phyloP scores from a whole-genome alignment of 2,329 filamentous ascomycete genomes.

The Trichoderma sp. region DNA sequence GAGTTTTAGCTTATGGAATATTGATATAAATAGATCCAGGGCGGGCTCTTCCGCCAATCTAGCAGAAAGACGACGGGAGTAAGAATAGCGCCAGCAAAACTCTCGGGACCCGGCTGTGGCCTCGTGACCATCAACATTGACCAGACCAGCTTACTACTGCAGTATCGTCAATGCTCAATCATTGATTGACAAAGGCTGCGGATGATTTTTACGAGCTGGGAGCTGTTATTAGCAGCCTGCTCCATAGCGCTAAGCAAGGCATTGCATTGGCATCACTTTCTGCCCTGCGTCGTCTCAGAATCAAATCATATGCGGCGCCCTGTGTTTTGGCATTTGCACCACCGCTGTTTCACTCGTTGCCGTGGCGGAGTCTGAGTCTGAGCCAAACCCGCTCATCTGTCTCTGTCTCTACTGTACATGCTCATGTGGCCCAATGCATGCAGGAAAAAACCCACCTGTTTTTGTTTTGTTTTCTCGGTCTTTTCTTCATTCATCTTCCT shows the following conservation, averaged over 20 bases:
- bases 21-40: neutral
- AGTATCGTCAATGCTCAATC: neutral
- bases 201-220: neutral
- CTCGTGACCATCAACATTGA: conserved; percentile 2
- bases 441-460: neutral
- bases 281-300: conserved; percentile 7
- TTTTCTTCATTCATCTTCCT: neutral
- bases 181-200: neutral
- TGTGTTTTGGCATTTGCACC: conserved; percentile 19
- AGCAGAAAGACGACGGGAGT: neutral
- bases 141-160: neutral
- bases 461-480: too few relatives aligned
- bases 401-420: neutral
- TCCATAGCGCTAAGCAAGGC: neutral
- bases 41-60: neutral
- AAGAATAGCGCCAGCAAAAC: neutral
- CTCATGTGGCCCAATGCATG: neutral
- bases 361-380: conserved; percentile 12
- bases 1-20: neutral
- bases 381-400: neutral
- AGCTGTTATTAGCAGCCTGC: neutral
- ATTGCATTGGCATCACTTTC: neutral
- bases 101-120: conserved; percentile 1
- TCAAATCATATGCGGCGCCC: conserved; percentile 1
- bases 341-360: conserved; percentile 21